Evolutionary conservation across 1,139 yeast species (phyloP), one percentile per base, ranked within the genome.

Genomic region (Saccharomyces hybrid): DNA sequence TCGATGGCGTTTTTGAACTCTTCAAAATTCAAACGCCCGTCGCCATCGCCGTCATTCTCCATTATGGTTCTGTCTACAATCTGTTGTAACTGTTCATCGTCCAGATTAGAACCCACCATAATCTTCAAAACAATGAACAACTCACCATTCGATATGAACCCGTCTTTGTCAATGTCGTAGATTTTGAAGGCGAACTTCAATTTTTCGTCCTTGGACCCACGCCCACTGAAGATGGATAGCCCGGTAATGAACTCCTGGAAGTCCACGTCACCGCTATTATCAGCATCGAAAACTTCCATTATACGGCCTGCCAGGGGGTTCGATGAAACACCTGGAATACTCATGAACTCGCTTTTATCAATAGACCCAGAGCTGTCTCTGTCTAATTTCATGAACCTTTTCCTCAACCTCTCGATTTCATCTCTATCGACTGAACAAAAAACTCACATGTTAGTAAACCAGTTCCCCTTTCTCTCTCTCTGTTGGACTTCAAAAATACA

Each of bases 91-190:
- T 93, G 97, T 42, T 81, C 84, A 57, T 88, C 96, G 59, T 84
- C 86, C 56, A 95, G 73, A 65, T 93, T 91, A 64, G 83, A 85
- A 2, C 98, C 99, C 44, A 93, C 99, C 99, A 95, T 95, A 83
- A 89, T 88, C 71, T 93, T 88, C 75, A 95, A 77, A 48, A 95
- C 98, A 50, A 93, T 79, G 66, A 85, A 95, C 56, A 95, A 73
- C 71, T 95, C 99, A 25, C 99, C 99, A 66, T 93, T 93, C 4
- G 97, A 91, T 49, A 95, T 88, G 66, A 70, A 90, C 0, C 99
- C 99, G 68, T 95, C 99, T 54, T 91, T 78, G 70, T 95, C 99
- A 60, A 95, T 90, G 67, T 95, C 99, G 67, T 93, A 95, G 20
- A 95, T 89, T 66, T 84, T 88, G 73, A 95, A 95, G 26, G 97